Base-by-base conservation (phyloP, 345 rosid species). In the Bruguiera sexangula region DNA sequence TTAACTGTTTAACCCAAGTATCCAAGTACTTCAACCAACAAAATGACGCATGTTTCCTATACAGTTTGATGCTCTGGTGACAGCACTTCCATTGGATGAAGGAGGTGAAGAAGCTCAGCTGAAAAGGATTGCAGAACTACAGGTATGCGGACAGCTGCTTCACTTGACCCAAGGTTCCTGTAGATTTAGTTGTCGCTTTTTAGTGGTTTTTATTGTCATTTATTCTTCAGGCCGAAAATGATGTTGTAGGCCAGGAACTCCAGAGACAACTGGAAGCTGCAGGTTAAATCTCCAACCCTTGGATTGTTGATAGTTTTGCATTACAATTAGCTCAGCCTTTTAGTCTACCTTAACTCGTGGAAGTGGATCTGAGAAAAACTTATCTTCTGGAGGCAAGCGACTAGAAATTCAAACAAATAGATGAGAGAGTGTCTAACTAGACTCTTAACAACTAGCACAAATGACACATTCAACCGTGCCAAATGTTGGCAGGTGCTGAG, bases 101-200 rank as follows among this genome's bases (percentile, higher is more conserved):
- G 96, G 94, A 67, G 96, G 96, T 39, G 97, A 92, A 82, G 96
- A 88, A 83, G 96, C 88, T 80, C 99, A 92, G 77, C 73, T 90
- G 65, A 85, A 85, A 82, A 85, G 86, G 80, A 92, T 92, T 63
- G 87, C 89, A 0, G 80, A 95, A 74, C 88, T 90, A 26, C 96
- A 89, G 89, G 97, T 87, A 59, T 29, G 52, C 8, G 29, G 13
- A 30, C 10, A 13, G 22, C 61, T n/a, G 63, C 62, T 73, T 18
- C 58, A 15, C 46, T 29, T 26, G 29, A 31, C 18, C 52, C 16
- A 19, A 29, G 22, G 6, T 36, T 27, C 8, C 32, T 6, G 19
- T 48, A 24, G 22, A 9, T 31, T 56, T 55, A 56, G 26, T 13
- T 1, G 18, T 53, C 29, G 26, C 21, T 30, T 56, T 72, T 50